A percentile compares a stretch with the other conserved stretches of the same genome.
These are phyloP conservation scores for Penicillium hesseltinei DNA, from an alignment of 2,329 filamentous ascomycete species.

Conservation along the genomic window DNA sequence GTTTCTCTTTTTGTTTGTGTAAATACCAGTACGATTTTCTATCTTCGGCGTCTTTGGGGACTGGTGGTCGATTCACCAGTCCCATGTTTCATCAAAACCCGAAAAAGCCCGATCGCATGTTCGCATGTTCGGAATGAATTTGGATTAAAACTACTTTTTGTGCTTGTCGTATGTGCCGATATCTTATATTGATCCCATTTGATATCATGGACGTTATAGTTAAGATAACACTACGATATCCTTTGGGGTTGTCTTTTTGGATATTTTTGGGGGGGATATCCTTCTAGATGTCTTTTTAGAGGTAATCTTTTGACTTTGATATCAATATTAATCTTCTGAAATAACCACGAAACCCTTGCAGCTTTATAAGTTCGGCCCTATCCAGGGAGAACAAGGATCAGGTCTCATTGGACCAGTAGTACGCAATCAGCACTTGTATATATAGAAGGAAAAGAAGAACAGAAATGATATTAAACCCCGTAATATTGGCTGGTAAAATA, in stretches of 20 bases:
- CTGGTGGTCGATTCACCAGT: constrained; percentile 22
- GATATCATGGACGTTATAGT: not conserved
- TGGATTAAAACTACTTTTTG: constrained; percentile 1
- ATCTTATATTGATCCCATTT: not conserved
- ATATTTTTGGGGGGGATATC: too few relatives aligned
- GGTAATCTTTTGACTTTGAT: not conserved
- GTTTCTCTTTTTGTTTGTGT: constrained; percentile 35
- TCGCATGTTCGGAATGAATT: constrained; percentile 13
- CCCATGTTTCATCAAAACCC: constrained; percentile 15
- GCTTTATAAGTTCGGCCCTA: not conserved
- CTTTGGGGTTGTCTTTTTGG: not conserved
- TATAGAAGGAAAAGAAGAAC: not conserved
- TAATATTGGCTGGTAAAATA: not conserved
- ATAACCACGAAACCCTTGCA: constrained; percentile 2
- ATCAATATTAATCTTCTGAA: not conserved
- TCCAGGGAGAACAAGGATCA: constrained; percentile 3
- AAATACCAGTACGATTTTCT: constrained; percentile 40
- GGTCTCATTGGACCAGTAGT: not conserved
- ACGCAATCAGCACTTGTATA: not conserved
- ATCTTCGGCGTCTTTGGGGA: constrained; percentile 32
- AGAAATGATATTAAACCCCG: not conserved
- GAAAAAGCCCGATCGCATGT: constrained; percentile 15
- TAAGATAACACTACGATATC: not conserved
- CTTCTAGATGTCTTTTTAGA: not conserved
- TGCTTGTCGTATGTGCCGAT: not conserved